Conservation (phyloP, 1,284 basidiomycete species). For the Pholiota adiposa region DNA sequence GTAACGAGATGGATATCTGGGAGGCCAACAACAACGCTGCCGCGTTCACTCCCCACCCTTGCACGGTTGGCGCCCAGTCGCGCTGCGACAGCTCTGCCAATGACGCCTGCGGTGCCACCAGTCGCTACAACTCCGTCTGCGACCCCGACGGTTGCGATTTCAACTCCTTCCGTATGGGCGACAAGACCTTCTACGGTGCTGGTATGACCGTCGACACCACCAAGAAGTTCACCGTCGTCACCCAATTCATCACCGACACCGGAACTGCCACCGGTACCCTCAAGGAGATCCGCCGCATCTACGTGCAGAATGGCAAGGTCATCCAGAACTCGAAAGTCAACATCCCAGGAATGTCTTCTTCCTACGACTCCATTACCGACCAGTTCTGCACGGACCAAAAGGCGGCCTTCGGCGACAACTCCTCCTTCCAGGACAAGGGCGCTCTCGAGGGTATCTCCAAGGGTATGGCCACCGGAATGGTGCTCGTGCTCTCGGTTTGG, state of each 20-base stretch:
- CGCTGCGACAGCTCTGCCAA: constrained; percentile 38
- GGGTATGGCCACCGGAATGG: constrained; percentile 43
- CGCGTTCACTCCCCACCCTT: constrained; percentile 53
- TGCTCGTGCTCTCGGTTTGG: constrained; percentile 54
- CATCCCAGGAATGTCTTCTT: constrained; percentile 41
- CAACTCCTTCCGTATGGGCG: constrained; percentile 59
- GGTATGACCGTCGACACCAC: constrained; percentile 51
- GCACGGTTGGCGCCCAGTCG: constrained; percentile 43
- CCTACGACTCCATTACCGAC: constrained; percentile 44
- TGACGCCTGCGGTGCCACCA: constrained; percentile 40
- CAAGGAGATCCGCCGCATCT: constrained; percentile 54
- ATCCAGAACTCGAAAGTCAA: constrained; percentile 53
- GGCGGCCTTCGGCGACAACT: constrained; percentile 44
- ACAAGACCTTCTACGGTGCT: constrained; percentile 49
- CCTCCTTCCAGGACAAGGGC: constrained; percentile 50
- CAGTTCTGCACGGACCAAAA: constrained; percentile 46
- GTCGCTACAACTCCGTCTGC: constrained; percentile 48
- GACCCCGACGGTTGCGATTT: constrained; percentile 60
- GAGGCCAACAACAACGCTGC: constrained; percentile 54
- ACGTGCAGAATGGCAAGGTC: constrained; percentile 54
- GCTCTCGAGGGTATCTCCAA: constrained; percentile 41
- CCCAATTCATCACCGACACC: constrained; percentile 49
- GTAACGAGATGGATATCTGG: constrained; percentile 63
- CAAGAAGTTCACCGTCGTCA: constrained; percentile 39
- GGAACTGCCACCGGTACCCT: constrained; percentile 49